Base-by-base conservation (phyloP, 2,329 filamentous ascomycete species). In the Endothia cerciana region DNA sequence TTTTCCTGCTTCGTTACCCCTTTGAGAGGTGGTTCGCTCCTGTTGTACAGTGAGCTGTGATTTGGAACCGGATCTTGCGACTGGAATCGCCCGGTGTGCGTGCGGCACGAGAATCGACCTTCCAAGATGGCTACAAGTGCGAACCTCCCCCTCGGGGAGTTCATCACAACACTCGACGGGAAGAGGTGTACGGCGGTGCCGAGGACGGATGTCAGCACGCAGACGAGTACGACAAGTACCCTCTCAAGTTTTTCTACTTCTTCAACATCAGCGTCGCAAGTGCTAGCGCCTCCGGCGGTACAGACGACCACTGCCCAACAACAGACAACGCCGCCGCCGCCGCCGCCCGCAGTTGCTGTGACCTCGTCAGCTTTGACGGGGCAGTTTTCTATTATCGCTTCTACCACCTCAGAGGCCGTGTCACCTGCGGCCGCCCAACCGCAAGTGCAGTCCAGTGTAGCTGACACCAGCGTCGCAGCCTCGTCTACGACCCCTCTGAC, bases 131-230 rank as follows among this genome's bases (percentile, higher is more conserved):
- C 78, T 65, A 74, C 75, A 41, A 77, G 73, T 67, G 71, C 77
- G 64, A 77, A 74, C 73, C 78, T 83, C 73, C 79, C 78, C 69
- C 74, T 75, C 72, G 80, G 82, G 72, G 80, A 80, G 67, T 81
- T 82, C 67, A 79, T 83, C 65, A 86, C 83, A 63, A 81, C 75
- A 59, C 77, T 85, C 63, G 74, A 79, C 65, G 83, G 82, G 61
- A 82, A 79, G 73, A 79, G 80, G 74, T 86, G 85, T 77, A 87
- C 85, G 71, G 83, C 81, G 67, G 77, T 86, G 69, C 83, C 83
- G 58, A 82, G 74, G 71, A 69, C 64, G 30, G 67, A 67, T 47
- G 66, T 70, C 57, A 70, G 51, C 63, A 67, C 68, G 60, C 64
- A 62, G 62, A 71, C 65, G 65, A 69, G 65, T 70, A 68, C 69